These are phyloP conservation scores for Colletotrichum sp. DNA, from an alignment of 2,329 filamentous ascomycete genomes.

Conservation along the genomic window DNA sequence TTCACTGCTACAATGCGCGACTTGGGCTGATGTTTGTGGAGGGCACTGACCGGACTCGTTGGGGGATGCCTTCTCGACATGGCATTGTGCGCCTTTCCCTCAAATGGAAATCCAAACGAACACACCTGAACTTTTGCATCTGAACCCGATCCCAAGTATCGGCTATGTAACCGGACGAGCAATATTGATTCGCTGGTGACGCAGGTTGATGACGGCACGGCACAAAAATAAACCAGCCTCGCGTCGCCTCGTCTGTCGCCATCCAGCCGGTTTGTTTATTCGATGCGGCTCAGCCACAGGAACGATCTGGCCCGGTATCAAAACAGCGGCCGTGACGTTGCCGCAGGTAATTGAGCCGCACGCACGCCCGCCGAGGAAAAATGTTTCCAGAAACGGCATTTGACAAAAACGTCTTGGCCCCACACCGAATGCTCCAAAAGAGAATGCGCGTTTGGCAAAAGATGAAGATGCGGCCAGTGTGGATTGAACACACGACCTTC, in stretches of 20 bases:
- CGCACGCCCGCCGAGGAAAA: not conserved
- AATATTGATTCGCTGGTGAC: not conserved
- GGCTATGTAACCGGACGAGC: not conserved
- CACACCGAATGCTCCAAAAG: not conserved
- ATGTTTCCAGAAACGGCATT: not conserved
- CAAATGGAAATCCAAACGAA: constrained; percentile 7
- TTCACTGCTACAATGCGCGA: not conserved
- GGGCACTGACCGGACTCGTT: not conserved
- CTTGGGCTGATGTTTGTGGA: not conserved
- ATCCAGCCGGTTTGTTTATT: not conserved
- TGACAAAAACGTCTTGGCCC: not conserved
- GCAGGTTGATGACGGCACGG: not conserved
- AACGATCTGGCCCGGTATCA: not conserved
- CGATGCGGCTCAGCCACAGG: not conserved
- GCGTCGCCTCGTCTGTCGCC: not conserved
- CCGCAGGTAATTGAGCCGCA: not conserved
- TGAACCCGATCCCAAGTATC: constrained; percentile 6
- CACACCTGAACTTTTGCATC: not conserved
- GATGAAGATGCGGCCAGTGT: constrained; percentile 16
- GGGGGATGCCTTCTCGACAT: not conserved
- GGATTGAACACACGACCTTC: constrained; percentile 23
- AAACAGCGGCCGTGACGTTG: not conserved
- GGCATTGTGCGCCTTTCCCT: not conserved
- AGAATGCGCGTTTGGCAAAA: not conserved
- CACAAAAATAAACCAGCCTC: not conserved